Percentiles rank a stretch among this genome's conserved stretches.
Conservation (phyloP, 371 early-diverging fungal genomes). For the Mortierella polycephala region DNA sequence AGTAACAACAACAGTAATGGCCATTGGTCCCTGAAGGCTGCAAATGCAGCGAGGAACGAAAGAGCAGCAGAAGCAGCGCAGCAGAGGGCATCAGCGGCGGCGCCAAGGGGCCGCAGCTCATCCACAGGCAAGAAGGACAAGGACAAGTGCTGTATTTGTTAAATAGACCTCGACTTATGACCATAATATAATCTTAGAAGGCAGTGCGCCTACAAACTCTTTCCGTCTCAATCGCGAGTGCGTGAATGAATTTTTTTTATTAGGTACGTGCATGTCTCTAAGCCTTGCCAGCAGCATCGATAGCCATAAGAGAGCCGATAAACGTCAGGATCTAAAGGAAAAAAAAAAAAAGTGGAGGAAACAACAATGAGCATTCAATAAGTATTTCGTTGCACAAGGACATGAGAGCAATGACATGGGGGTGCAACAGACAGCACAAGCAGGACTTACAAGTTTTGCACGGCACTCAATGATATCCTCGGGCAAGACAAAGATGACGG, state of each 20-base stretch:
- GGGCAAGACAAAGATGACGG: constrained; percentile 96
- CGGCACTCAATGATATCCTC: constrained; percentile 97
- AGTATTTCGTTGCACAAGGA: background rate
- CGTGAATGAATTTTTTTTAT: background rate
- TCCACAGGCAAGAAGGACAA: constrained; percentile 39
- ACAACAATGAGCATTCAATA: background rate
- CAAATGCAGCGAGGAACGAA: constrained; percentile 20
- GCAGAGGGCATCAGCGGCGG: constrained; percentile 19
- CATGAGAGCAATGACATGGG: background rate
- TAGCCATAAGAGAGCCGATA: constrained; percentile 89
- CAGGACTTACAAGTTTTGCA: constrained; percentile 64
- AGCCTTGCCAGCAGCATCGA: constrained; percentile 57
- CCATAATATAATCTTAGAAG: background rate
- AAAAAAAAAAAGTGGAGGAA: background rate
- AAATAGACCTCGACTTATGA: background rate
- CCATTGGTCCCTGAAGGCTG: constrained; percentile 18
- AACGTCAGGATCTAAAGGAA: constrained; percentile 82
- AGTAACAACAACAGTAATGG: constrained; percentile 5
- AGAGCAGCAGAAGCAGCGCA: constrained; percentile 31
- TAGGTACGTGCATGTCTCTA: constrained; percentile 8
- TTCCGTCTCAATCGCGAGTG: background rate
- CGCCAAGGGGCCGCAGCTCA: constrained; percentile 8
- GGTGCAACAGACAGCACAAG: background rate
- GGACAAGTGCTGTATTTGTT: constrained; percentile 46
- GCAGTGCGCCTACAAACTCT: constrained; percentile 16